Percentiles rank a stretch among this genome's conserved stretches.
Evolutionary conservation across 2,329 filamentous ascomycete species (phyloP).

Genomic region (Onygenales sp.): DNA sequence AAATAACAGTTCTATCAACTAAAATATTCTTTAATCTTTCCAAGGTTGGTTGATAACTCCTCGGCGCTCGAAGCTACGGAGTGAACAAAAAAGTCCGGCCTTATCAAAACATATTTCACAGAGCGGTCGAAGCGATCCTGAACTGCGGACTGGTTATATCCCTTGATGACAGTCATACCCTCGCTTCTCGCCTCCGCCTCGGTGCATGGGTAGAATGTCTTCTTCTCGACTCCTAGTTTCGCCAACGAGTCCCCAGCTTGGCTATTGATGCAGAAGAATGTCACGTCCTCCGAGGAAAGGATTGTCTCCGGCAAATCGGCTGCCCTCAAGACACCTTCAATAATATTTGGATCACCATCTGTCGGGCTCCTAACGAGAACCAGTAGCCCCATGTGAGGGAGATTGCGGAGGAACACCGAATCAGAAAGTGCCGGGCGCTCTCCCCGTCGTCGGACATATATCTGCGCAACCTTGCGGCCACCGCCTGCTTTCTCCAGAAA

Average conservation of each 20-base stretch:
- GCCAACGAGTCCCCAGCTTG: background rate
- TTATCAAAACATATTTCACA: background rate
- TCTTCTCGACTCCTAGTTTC: background rate
- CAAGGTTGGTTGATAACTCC: background rate
- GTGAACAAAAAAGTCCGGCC: background rate
- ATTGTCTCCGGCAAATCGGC: background rate
- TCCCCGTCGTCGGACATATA: background rate
- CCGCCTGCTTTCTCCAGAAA: background rate
- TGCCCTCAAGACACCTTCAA: background rate
- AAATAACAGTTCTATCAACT: background rate
- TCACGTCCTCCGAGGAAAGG: background rate
- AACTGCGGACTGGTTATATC: background rate
- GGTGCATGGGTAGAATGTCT: background rate
- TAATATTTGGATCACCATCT: background rate
- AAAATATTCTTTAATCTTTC: background rate
- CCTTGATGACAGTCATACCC: background rate
- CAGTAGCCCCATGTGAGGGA: background rate
- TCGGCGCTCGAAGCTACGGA: background rate
- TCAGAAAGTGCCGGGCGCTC: background rate
- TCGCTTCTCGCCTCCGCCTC: background rate
- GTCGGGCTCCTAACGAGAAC: background rate
- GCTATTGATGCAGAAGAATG: background rate
- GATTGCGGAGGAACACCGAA: background rate
- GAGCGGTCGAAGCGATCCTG: background rate
- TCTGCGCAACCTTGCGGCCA: background rate